Evolutionary conservation across 2,329 filamentous ascomycete genomes (phyloP), one percentile per base, ranked within the genome.

Genomic region (Phoma sp.): DNA sequence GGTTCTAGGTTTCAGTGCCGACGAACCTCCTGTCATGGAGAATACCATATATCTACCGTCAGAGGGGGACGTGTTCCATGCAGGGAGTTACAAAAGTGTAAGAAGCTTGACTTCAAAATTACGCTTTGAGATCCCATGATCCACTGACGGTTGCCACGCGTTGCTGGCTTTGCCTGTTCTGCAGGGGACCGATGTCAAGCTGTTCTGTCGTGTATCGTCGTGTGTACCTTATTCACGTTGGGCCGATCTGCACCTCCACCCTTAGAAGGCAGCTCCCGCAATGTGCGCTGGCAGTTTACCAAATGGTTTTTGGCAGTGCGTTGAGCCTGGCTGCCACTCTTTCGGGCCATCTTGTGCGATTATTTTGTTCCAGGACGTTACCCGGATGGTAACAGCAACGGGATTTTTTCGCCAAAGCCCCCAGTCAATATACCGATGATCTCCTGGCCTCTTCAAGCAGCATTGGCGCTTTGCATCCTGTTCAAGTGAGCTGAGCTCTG

Each of bases 121-220:
- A 17, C 21, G 17, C 2, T 27, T 25, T 44, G 22, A 22, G 15
- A 9, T 13, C 22, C 24, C 15, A 6, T 15, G 2, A 25, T 31
- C 35, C 31, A 45, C 12, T 31, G 25, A n/a, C 25, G 35, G 35
- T 29, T 43, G 22, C 35, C 40, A 49, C 22, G 17, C 44, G 40
- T 41, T 40, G 39, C 35, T 45, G 21, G 24, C 24, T 38, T 36
- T 6, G 15, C 25, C 27, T 13, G 17, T 13, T 17, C 32, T 48
- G 51, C 27, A 48, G 44, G 33, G 33, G 27, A 44, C 33, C 51
- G 44, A n/a, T 49, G 25, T 40, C 38, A 8, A 44, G 1, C 10
- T 29, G 15, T 6, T 22, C 17, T 17, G 19, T 35, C 21, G 7
- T 35, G 17, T 17, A 55, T 33, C n/a, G 15, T n/a, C 17, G 15